These are phyloP conservation scores for Dictyostelium brefeldianum DNA, from an alignment of 78 protist genomes.

Conservation along the genomic window DNA sequence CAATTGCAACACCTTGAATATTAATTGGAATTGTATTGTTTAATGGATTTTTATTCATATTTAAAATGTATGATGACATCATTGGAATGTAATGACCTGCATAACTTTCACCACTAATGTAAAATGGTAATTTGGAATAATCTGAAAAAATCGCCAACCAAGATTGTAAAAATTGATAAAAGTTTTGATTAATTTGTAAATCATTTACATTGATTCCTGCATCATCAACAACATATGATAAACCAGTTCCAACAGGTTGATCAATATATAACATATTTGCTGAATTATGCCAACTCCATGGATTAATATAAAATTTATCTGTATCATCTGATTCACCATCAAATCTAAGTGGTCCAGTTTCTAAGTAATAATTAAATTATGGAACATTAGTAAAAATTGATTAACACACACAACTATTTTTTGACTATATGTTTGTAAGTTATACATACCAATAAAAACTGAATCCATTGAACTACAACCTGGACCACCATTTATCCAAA, in stretches of 20 bases:
- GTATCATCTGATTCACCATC: background rate
- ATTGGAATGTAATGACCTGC: conserved; percentile 70
- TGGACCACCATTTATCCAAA: conserved; percentile 25
- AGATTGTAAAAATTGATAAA: conserved; percentile 49
- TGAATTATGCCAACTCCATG: conserved; percentile 54
- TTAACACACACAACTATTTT: no score
- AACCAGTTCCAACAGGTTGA: conserved; percentile 70
- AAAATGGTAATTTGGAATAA: background rate
- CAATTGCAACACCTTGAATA: conserved; percentile 52
- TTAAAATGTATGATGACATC: conserved; percentile 27
- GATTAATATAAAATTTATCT: conserved; percentile 31
- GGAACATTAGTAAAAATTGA: background rate
- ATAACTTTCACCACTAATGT: conserved; percentile 26
- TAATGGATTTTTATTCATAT: conserved; percentile 17
- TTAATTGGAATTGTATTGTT: background rate
- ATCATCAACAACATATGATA: background rate
- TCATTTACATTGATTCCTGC: conserved; percentile 20
- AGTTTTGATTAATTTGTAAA: conserved; percentile 36
- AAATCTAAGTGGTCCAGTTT: conserved; percentile 64
- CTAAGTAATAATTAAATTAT: no score
- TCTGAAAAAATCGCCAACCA: conserved; percentile 17
- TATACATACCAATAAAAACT: background rate
- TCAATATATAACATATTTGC: conserved; percentile 66
- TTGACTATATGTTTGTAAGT: no score
- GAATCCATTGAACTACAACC: background rate